Evolutionary conservation across 2,329 filamentous ascomycete genomes (phyloP).

Genomic region (Bretziella fagacearum): DNA sequence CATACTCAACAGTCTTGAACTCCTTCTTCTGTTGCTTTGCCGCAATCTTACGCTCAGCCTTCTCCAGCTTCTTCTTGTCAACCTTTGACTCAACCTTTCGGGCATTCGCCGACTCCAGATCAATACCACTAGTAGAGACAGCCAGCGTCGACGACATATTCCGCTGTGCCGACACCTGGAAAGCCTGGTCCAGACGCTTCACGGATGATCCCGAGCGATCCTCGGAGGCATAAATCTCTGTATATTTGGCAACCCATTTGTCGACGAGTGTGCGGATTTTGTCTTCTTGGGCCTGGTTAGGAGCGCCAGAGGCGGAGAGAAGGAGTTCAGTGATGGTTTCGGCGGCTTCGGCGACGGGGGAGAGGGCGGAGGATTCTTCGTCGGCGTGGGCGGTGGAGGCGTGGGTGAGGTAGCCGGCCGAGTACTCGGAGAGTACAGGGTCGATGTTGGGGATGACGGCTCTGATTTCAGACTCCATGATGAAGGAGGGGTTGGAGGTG

Average conservation of each 20-base stretch:
- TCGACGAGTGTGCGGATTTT: conserved; percentile 70
- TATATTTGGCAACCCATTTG: conserved; percentile 76
- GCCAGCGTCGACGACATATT: conserved; percentile 95
- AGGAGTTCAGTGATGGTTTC: conserved; percentile 72
- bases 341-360: conserved; percentile 72
- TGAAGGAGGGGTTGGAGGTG: neutral
- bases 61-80: conserved; percentile 96
- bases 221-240: conserved; percentile 54
- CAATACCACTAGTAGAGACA: conserved; percentile 66
- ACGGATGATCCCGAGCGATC: conserved; percentile 58
- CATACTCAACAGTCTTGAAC: conserved; percentile 97
- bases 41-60: conserved; percentile 92
- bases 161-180: conserved; percentile 82
- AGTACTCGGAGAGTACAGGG: conserved; percentile 78
- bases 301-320: conserved; percentile 78
- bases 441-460: conserved; percentile 73
- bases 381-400: conserved; percentile 75
- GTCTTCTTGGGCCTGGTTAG: conserved; percentile 52
- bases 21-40: conserved; percentile 97
- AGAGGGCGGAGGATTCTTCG: conserved; percentile 48
- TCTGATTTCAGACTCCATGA: conserved; percentile 79
- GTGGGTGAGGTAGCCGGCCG: conserved; percentile 84
- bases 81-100: conserved; percentile 96
- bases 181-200: conserved; percentile 77
- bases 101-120: conserved; percentile 81